Conservation (phyloP, 176 grass and related monocot genomes). For the maize (Zea mays) region Zm-B73-REFERENCE-NAM-5.0 NC_050104.1:87357501-87358000, state of each 20-base stretch:
- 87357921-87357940: no score
- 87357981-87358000: no score
- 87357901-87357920: no score
- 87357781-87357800: conserved; percentile 92
- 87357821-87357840: conserved; percentile 97
- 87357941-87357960: no score
- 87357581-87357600: conserved; percentile 87
- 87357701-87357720: conserved; percentile 36
- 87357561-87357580: conserved; percentile 68
- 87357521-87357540: not conserved
- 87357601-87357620: conserved; percentile 56
- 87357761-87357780: conserved; percentile 98
- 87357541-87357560: conserved; percentile 12
- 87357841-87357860: conserved; percentile 87
- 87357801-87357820: conserved; percentile 94
- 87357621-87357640: conserved; percentile 75
- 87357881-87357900: conserved; percentile 29
- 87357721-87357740: conserved; percentile 91
- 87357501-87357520: conserved; percentile 30
- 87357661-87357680: conserved; percentile 34
- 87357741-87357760: conserved; percentile 96
- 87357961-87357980: no score
- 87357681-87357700: conserved; percentile 25
- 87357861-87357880: conserved; percentile 82
- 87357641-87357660: conserved; percentile 44